Conservation (phyloP, 2,329 filamentous ascomycete species). For the Colletotrichum incanum region DNA sequence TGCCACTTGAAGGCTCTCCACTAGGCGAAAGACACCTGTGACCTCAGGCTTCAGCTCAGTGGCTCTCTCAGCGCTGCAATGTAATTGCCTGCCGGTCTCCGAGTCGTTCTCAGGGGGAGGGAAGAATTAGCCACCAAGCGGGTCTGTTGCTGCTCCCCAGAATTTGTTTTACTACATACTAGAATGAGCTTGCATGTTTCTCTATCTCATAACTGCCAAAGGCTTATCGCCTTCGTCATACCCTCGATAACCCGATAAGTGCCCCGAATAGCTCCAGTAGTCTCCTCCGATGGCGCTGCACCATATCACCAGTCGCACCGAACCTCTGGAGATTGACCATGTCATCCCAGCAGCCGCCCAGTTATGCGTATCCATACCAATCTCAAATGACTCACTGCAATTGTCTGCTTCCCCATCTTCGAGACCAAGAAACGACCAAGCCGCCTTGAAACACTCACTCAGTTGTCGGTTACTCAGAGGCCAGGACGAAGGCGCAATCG, state of each 20-base stretch:
- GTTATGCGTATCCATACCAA: background rate
- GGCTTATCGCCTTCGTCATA: slow-evolving; percentile 8
- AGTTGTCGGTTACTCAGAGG: background rate
- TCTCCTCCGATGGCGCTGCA: slow-evolving; percentile 2
- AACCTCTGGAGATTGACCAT: background rate
- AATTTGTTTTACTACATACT: background rate
- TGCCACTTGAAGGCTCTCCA: background rate
- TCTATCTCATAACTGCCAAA: background rate
- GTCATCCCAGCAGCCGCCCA: slow-evolving; percentile 4
- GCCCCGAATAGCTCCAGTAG: background rate
- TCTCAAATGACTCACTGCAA: slow-evolving; percentile 30
- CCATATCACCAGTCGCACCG: background rate
- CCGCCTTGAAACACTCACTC: background rate
- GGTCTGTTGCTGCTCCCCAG: background rate
- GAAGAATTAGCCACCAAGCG: background rate
- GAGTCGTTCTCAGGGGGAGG: background rate
- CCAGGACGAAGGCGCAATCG: slow-evolving; percentile 21
- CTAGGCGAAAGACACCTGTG: background rate
- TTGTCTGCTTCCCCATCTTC: slow-evolving; percentile 13
- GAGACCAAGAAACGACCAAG: slow-evolving; percentile 1
- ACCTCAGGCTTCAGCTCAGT: background rate
- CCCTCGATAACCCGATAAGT: background rate
- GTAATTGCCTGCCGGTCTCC: slow-evolving; percentile 5
- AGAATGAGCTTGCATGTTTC: background rate
- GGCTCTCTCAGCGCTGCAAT: background rate